Evolutionary conservation across 1,284 basidiomycete species (phyloP), one percentile per base, ranked within the genome.

Genomic region (Cutaneotrichosporon curvatum): DNA sequence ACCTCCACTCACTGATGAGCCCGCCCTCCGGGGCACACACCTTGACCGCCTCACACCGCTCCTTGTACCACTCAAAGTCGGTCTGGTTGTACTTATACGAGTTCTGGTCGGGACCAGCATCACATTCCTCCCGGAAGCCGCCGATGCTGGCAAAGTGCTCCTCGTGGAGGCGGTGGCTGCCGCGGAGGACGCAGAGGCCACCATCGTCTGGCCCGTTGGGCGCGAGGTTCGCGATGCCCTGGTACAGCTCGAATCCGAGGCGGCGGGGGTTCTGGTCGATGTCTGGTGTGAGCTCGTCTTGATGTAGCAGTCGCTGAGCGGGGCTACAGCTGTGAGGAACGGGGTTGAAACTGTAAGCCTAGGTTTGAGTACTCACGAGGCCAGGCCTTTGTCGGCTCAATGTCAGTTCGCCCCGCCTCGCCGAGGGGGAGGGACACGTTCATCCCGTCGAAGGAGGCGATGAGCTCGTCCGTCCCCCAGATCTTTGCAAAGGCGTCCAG

Each of bases 391-490:
- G 58, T 59, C 4, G 49, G 45, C 32, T 37, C 12, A 6, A 59
- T 50, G 39, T 59, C 58, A 1, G 35, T 43, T 14, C 47, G 36
- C 4, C 43, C 47, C 7, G 23, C 14, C 32, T 35, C 31, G 23
- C 39, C 51, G 43, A 59, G 51, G 8, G 58, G 58, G 15, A 57
- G 25, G 9, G 49, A 48, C 12, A 51, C 47, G 40, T 59, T 57
- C 49, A 59, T 52, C 12, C 58, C 58, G 36, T 67, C 65, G 37
- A 67, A 68, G 21, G 57, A 59, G 9, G 56, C 59, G 32, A 72
- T 56, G 10, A 72, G 56, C 39, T 72, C 63, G 21, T 65, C 48
- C 3, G 67, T 71, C 7, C 60, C 67, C 61, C 65, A 68, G 21
- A 71, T 51, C 37, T 65, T 45, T 16, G 46, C 46, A 34, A 70